A percentile compares a stretch with the other conserved stretches of the same genome.
phyloP scores from a whole-genome alignment of 2,329 filamentous ascomycete species.

The Coniochaeta sp. region DNA sequence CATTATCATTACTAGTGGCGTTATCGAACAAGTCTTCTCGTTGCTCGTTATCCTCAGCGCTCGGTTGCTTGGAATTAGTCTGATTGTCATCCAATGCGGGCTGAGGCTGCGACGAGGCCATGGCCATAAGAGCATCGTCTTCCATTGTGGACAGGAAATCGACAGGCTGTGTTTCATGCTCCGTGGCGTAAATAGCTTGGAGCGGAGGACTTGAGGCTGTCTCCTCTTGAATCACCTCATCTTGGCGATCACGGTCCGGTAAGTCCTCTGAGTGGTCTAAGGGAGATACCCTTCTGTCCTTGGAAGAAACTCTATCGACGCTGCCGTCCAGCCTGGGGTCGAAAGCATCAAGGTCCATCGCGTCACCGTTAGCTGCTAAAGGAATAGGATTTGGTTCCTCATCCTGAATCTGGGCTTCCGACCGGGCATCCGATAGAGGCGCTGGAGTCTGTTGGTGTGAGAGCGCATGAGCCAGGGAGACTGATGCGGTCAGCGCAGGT shows the following conservation, averaged over 20 bases:
- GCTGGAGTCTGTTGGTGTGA: not conserved
- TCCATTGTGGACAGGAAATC: not conserved
- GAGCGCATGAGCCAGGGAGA: not conserved
- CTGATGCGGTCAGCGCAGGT: not conserved
- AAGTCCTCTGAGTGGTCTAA: not conserved
- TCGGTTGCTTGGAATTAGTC: not conserved
- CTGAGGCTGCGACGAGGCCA: not conserved
- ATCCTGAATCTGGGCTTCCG: not conserved
- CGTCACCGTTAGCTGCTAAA: not conserved
- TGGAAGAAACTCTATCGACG: not conserved
- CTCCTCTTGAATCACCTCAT: not conserved
- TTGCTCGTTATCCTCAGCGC: not conserved
- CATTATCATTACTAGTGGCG: not conserved
- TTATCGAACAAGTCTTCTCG: not conserved
- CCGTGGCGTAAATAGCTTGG: not conserved
- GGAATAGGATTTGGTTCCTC: not conserved
- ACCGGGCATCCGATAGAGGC: not conserved
- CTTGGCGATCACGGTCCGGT: not conserved
- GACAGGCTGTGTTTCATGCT: not conserved
- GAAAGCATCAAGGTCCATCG: not conserved
- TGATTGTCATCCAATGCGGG: not conserved
- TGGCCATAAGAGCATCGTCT: not conserved
- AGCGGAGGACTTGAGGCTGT: not conserved
- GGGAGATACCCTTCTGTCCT: not conserved
- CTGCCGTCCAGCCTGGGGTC: not conserved